Evolutionary conservation across 176 grass and related monocot genomes (phyloP).

Genomic region (Metroxylon sagu): DNA sequence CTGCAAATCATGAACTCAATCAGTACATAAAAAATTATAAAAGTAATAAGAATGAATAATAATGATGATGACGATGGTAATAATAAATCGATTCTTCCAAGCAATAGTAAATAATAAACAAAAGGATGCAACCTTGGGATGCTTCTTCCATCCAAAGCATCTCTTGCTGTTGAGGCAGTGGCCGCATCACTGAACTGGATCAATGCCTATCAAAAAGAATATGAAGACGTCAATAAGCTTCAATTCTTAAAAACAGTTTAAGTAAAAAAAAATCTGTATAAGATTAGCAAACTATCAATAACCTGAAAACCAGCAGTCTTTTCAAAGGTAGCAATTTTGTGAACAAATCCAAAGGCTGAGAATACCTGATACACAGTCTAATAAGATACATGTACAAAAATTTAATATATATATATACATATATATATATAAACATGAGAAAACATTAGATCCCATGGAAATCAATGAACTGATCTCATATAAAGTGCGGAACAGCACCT

Average conservation of each 20-base stretch:
- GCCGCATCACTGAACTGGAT: conserved; percentile 82
- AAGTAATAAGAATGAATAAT: too few species aligned
- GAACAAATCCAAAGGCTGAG: conserved; percentile 93
- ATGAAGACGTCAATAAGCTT: background rate
- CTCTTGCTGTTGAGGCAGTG: conserved; percentile 83
- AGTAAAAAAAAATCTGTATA: too few species aligned
- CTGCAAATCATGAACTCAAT: conserved; percentile 5
- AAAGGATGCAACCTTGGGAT: conserved; percentile 58
- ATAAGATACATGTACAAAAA: too few species aligned
- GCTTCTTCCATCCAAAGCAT: conserved; percentile 95
- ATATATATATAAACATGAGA: too few species aligned
- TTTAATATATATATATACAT: too few species aligned
- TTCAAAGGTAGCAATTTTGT: conserved; percentile 99
- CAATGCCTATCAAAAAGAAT: conserved; percentile 50
- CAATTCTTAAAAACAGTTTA: too few species aligned
- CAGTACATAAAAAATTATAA: too few species aligned
- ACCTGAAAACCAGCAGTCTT: conserved; percentile 98
- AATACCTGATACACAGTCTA: conserved; percentile 55
- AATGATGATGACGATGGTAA: too few species aligned
- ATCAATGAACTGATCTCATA: too few species aligned
- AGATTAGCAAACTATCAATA: too few species aligned
- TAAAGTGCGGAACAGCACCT: background rate
- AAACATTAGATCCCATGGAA: too few species aligned
- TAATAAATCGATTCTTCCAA: too few species aligned
- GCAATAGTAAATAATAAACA: conserved; percentile 5